Base-by-base conservation (phyloP, 306 rosid species). In the Psophocarpus tetragonolobus region DNA sequence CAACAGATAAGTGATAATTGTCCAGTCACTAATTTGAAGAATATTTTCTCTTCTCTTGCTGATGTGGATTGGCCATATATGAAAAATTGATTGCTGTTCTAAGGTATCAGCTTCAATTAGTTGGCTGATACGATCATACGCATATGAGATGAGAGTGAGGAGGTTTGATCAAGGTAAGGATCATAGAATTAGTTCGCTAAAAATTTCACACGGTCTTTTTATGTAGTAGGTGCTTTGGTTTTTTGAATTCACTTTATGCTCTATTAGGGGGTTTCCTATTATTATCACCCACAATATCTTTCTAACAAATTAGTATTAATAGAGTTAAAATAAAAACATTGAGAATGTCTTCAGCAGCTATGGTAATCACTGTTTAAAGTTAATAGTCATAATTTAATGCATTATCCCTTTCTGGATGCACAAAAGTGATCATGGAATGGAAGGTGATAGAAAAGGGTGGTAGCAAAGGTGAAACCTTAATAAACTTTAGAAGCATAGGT, bases 401-500 rank as follows among this genome's bases (percentile, higher is more conserved):
- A 47, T 42, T 30, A 30, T 5, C 71, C 73, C 26, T 30, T 50
- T 48, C 26, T 39, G 44, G n/a, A 54, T 27, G 51, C 18, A 6
- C n/a, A 45, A 7, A 67, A 67, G 65, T 23, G 39, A 58, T 51
- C 39, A 69, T 51, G 74, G 75, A 70, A 80, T 32, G 39, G 21
- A 35, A 65, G 70, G 66, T 38, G 24, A 72, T 70, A 63, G 21
- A 35, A 70, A 58, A 63, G 24, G 30, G 23, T 36, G 47, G 74
- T 36, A 70, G 82, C 23, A 41, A 18, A 82, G 35, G 10, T 23
- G 67, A 42, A 82, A 90, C 99, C 99, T 92, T 92, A 79, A 96
- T 91, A 54, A 82, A 90, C 83, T 92, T 83, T 39, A 92, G 66
- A 75, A 96, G 94, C 88, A 44, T 83, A 10, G 93, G 94, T 23